Conservation (phyloP, 495 filamentous ascomycete genomes). For the Penicillium canescens region DNA sequence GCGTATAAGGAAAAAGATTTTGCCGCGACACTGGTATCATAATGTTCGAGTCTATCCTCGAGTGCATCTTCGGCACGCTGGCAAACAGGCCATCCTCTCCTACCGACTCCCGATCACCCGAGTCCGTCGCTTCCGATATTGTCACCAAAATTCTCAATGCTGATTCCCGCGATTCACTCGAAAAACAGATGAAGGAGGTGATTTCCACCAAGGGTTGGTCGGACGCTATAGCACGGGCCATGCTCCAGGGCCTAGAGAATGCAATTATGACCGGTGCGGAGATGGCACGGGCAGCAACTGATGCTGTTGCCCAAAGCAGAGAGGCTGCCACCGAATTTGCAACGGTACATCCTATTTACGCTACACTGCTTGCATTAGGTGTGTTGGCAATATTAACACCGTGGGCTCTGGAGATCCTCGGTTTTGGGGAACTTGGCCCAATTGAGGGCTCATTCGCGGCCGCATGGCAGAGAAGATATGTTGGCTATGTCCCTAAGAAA, state of each 20-base stretch:
- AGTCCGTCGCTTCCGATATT: slow-evolving; percentile 13
- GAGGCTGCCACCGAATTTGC: slow-evolving; percentile 36
- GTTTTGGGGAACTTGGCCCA: slow-evolving; percentile 51
- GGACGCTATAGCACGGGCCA: slow-evolving; percentile 33
- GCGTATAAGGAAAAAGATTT: too few species aligned
- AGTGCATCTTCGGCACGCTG: background rate
- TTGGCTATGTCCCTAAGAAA: slow-evolving; percentile 44
- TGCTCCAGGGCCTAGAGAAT: slow-evolving; percentile 32
- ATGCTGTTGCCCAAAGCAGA: slow-evolving; percentile 32
- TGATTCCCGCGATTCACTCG: slow-evolving; percentile 1
- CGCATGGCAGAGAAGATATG: slow-evolving; percentile 42
- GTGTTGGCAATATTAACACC: slow-evolving; percentile 46
- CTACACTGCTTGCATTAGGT: slow-evolving; percentile 51
- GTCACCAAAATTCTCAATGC: slow-evolving; percentile 16
- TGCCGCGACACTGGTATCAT: too few species aligned
- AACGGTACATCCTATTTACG: slow-evolving; percentile 43
- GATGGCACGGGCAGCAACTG: slow-evolving; percentile 32
- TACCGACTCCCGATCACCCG: background rate
- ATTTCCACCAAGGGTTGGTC: slow-evolving; percentile 36
- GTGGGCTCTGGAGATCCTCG: slow-evolving; percentile 45
- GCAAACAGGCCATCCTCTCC: background rate
- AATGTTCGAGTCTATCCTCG: too few species aligned
- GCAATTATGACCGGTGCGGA: slow-evolving; percentile 28
- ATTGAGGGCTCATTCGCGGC: slow-evolving; percentile 49
- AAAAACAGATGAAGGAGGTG: slow-evolving; percentile 8